A percentile compares a stretch with the other conserved stretches of the same genome.
These are phyloP conservation scores for Hypoxylon sp. DNA, from an alignment of 2,329 filamentous ascomycete species.

Conservation along the genomic window DNA sequence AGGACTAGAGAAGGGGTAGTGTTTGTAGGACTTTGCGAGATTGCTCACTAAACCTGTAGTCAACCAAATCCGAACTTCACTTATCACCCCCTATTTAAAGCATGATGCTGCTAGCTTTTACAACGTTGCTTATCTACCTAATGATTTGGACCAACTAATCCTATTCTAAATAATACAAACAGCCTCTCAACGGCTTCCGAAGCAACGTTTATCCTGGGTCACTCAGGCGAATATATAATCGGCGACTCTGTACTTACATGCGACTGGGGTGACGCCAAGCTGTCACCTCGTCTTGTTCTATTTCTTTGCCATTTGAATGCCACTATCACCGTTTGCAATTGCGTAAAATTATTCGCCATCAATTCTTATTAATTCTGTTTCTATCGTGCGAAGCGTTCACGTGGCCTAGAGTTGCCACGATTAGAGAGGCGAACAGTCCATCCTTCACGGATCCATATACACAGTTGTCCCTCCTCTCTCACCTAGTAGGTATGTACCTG, in stretches of 20 bases:
- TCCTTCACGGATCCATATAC: constrained; percentile 25
- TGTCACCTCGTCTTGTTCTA: constrained; percentile 12
- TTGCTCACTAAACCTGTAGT: constrained; percentile 18
- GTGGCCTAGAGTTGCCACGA: constrained; percentile 31
- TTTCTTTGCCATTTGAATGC: constrained; percentile 17
- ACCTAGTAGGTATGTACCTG: neutral
- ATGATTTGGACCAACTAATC: constrained; percentile 8
- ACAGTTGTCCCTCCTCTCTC: constrained; percentile 24
- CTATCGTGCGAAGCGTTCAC: constrained; percentile 20
- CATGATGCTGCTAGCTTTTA: constrained; percentile 24
- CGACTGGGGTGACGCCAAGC: constrained; percentile 26
- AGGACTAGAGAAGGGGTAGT: constrained; percentile 10
- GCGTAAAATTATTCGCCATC: constrained; percentile 30
- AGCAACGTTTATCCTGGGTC: constrained; percentile 21
- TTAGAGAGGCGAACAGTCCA: constrained; percentile 17
- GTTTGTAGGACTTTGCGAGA: constrained; percentile 15
- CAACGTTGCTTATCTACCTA: constrained; percentile 29
- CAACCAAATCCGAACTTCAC: constrained; percentile 24
- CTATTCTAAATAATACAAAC: constrained; percentile 13
- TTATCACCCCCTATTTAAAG: constrained; percentile 15
- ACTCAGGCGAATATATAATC: constrained; percentile 15
- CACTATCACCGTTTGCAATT: constrained; percentile 23
- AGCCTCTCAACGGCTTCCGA: constrained; percentile 7
- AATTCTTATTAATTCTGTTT: constrained; percentile 8
- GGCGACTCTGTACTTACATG: constrained; percentile 3